Base-by-base conservation (phyloP, 768 basidiomycete species). In the Baorangia bicolor region DNA sequence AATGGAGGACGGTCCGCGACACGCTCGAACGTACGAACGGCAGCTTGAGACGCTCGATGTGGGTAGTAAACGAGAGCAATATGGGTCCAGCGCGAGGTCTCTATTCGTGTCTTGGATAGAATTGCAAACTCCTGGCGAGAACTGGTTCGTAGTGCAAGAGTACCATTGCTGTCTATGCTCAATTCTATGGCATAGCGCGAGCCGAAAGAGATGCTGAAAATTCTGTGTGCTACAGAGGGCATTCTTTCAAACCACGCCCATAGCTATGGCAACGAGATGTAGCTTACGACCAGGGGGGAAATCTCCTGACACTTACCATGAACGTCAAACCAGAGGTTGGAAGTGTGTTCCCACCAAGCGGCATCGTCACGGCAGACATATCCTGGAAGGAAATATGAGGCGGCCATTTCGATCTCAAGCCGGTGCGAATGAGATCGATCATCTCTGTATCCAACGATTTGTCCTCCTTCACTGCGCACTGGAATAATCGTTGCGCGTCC, bases 331-430 rank as follows among this genome's bases (percentile, higher is more conserved):
- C 92, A 13, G 78, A 69, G 1, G 74, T 61, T 0, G 88, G 85
- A 41, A 91, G 68, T 0, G 81, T 81, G 55, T 78, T 80, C 34
- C 69, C 73, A n/a, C 76, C 73, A 42, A 84, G 79, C 1, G 72
- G 69, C 31, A 86, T 66, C 4, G 76, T 73, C 7, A 91, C 59
- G 10, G 80, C 72, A 3, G 87, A 81, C 6, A 74, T 67, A 2
- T 79, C 78, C 65, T 85, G 84, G 62, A 92, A 73, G 3, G 84
- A 88, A 56, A 94, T 81, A 65, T 93, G 91, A 53, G 85, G 81
- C 1, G 88, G 83, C 92, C 91, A 93, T 33, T 84, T 79, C 37
- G 84, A 84, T 68, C 83, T 87, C 78, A 90, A 85, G 3, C 83
- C 84, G 43, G 80, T 78, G 8, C 87, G 81, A 50, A 93, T 77